These are phyloP conservation scores for Mycosphaerella sp. DNA, from an alignment of 2,329 filamentous ascomycete genomes.

Conservation along the genomic window DNA sequence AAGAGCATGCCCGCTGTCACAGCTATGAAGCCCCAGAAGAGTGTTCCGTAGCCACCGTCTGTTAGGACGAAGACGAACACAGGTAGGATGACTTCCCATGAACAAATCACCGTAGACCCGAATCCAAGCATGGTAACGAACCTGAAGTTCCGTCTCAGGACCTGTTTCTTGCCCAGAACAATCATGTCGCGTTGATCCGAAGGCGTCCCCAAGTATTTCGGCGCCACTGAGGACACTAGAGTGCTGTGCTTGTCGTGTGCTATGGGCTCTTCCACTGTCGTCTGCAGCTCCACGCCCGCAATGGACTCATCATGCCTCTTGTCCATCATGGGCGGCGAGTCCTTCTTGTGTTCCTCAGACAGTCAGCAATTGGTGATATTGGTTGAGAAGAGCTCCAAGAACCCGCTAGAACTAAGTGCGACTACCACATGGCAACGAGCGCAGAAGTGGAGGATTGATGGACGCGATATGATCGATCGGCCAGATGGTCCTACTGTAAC, in stretches of 20 bases:
- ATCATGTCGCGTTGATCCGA: conserved; percentile 22
- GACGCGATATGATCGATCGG: neutral
- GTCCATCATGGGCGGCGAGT: neutral
- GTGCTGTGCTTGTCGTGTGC: conserved; percentile 7
- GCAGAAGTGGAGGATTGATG: neutral
- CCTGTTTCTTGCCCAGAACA: conserved; percentile 21
- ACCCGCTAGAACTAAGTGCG: neutral
- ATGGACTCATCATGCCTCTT: neutral
- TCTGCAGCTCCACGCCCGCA: neutral
- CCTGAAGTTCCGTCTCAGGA: conserved; percentile 5
- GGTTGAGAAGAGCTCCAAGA: too few species aligned
- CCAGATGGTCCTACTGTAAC: too few species aligned
- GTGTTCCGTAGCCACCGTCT: conserved; percentile 21
- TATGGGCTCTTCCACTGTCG: conserved; percentile 1
- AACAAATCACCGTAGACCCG: conserved; percentile 27
- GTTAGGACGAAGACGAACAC: conserved; percentile 21
- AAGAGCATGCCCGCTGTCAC: conserved; percentile 6
- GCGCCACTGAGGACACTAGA: conserved; percentile 10
- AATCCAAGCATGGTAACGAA: conserved; percentile 23
- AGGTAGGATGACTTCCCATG: conserved; percentile 32
- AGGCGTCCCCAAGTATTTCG: conserved; percentile 21
- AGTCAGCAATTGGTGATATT: neutral
- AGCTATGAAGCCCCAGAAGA: conserved; percentile 14
- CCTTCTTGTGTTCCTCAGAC: neutral
- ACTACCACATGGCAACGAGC: neutral